Percentiles rank a stretch among this genome's conserved stretches.
Evolutionary conservation across 345 rosid genomes (phyloP).

Genomic region (Reutealis trisperma): DNA sequence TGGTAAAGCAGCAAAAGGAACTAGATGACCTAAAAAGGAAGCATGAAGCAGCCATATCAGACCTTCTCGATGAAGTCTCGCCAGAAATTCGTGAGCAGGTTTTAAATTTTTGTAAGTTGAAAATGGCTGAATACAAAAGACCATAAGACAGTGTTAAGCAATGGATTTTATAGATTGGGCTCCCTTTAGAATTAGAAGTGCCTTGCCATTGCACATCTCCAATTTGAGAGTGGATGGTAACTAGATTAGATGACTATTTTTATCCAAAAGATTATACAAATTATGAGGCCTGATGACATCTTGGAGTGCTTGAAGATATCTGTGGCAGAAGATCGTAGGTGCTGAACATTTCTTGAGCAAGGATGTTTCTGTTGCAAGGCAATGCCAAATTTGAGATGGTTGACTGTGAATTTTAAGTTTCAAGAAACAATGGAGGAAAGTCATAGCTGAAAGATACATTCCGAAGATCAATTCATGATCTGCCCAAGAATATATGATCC

Average conservation of each 20-base stretch:
- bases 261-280: background rate
- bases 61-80: constrained; percentile 58
- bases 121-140: constrained; percentile 30
- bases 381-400: background rate
- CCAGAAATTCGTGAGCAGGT: constrained; percentile 54
- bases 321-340: background rate
- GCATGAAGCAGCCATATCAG: constrained; percentile 55
- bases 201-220: background rate
- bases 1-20: constrained; percentile 67
- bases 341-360: background rate
- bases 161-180: constrained; percentile 1
- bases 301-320: background rate
- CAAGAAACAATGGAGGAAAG: background rate
- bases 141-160: background rate
- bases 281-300: background rate
- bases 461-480: background rate
- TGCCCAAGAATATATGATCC: background rate
- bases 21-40: constrained; percentile 60
- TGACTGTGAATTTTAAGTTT: background rate
- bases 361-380: background rate
- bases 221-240: background rate
- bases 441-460: background rate
- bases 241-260: background rate
- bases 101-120: constrained; percentile 41
- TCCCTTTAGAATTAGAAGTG: constrained; percentile 2